Conservation (phyloP, 1,139 yeast genomes). For the Debaryomyces sp. region DNA sequence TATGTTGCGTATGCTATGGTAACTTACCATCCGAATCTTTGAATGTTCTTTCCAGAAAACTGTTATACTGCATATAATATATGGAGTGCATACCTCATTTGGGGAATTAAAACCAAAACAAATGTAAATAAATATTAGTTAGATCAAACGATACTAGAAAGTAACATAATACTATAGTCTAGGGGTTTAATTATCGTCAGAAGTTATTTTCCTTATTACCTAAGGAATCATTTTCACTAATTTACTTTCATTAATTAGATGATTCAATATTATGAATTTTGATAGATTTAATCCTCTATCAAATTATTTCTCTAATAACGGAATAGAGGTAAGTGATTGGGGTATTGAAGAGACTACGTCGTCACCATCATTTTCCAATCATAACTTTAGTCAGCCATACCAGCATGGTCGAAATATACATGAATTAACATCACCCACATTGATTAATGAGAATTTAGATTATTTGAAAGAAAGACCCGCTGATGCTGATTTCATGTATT, state of each 20-base stretch:
- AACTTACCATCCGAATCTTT: not conserved
- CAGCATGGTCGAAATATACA: conserved; percentile 8
- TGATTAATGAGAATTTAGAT: conserved; percentile 10
- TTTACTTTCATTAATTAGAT: not conserved
- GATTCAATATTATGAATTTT: conserved; percentile 29
- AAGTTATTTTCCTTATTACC: not conserved
- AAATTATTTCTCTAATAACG: conserved; percentile 14
- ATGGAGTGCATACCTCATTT: conserved; percentile 2
- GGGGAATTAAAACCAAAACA: conserved; percentile 4
- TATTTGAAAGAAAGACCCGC: conserved; percentile 4
- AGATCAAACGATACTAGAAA: not conserved
- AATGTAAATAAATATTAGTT: conserved; percentile 2
- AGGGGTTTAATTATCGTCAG: not conserved
- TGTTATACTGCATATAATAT: not conserved
- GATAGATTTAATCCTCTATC: conserved; percentile 35
- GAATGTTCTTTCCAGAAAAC: not conserved
- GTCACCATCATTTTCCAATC: conserved; percentile 19
- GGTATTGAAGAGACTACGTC: conserved; percentile 39
- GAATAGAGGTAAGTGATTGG: conserved; percentile 37
- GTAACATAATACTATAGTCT: not conserved
- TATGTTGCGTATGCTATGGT: not conserved
- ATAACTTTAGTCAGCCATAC: conserved; percentile 10
- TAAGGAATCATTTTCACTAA: not conserved
- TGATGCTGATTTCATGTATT: conserved; percentile 9
- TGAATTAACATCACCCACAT: conserved; percentile 5